These are phyloP conservation scores for Cicer bijugum DNA, from an alignment of 306 rosid species.

Conservation along the genomic window DNA sequence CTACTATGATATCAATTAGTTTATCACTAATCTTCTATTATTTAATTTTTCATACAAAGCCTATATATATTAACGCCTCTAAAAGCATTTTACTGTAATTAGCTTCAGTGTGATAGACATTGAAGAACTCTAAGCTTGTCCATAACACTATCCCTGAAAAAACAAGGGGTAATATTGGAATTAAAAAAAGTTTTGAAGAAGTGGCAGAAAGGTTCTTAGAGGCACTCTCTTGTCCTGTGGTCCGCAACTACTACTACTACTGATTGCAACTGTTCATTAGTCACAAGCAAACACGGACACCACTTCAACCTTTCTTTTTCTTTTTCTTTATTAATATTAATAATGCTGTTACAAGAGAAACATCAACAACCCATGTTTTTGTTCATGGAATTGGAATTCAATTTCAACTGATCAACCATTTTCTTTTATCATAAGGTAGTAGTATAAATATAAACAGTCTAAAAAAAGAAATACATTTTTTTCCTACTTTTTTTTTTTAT, in stretches of 20 bases:
- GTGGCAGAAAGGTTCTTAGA: conserved; percentile 38
- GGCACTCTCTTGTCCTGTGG: conserved; percentile 46
- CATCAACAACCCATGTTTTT: neutral
- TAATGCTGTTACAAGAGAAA: neutral
- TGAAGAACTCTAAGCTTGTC: neutral
- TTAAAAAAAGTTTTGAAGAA: neutral
- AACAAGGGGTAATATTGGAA: conserved; percentile 41
- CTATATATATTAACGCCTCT: neutral
- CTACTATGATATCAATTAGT: too few species aligned
- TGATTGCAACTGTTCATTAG: conserved; percentile 55
- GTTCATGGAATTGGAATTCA: conserved; percentile 5
- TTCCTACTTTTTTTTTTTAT: conserved; percentile 16
- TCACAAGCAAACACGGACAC: conserved; percentile 43
- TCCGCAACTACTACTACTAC: conserved; percentile 47
- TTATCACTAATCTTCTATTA: too few species aligned
- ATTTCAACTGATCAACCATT: conserved; percentile 30
- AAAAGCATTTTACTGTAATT: neutral
- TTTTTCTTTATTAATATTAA: neutral
- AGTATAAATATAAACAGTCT: neutral
- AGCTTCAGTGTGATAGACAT: conserved; percentile 8
- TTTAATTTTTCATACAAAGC: neutral
- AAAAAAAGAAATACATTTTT: neutral
- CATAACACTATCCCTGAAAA: neutral
- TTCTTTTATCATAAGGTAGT: conserved; percentile 49
- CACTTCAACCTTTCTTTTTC: neutral